Base-by-base conservation (phyloP, 2,329 filamentous ascomycete species). In the Microcyclosporella mali region DNA sequence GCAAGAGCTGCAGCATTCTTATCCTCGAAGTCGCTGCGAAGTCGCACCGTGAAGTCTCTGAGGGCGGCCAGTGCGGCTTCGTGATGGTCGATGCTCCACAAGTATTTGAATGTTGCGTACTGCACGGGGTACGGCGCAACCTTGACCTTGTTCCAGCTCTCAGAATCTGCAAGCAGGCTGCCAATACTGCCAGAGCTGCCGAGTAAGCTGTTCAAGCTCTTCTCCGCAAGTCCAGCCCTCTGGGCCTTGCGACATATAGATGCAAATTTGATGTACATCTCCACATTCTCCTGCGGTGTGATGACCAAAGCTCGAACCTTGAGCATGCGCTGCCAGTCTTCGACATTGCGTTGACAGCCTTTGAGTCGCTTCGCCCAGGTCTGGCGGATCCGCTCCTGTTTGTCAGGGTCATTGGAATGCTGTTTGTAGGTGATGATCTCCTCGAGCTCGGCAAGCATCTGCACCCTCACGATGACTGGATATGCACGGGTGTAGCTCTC, bases 191-290 rank as follows among this genome's bases (percentile, higher is more conserved):
- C 72, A 15, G 77, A 73, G 17, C 63, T 56, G 19, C 83, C 85
- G 43, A 95, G 84, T n/a, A 98, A 73, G 48, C 88, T 87, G 62
- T 92, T 89, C 40, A 99, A 71, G 9, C 89, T 94, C 68, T 95
- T 94, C 68, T 98, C 92, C 1, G 92, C 92, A 37, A 99, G 77
- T 8, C 92, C 90, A 75, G 90, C 89, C 21, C 92, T 84, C 45
- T 88, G 85, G 33, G 90, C 95, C 66, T 98, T 99, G 58, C 94
- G 85, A 66, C 94, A 99, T 4, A 98, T 79, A 58, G 97, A 98
- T 58, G 92, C 87, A 63, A 95, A 98, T 64, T 98, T 99, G 72
- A 98, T 97, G 82, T 89, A 95, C 88, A 98, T 98, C 58, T 94
- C 86, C 73, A 94, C 88, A 59, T 95, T 95, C 63, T 99, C 89